Evolutionary conservation across 306 rosid genomes (phyloP), one percentile per base, ranked within the genome.

Genomic region (Gastrolobium villosum): DNA sequence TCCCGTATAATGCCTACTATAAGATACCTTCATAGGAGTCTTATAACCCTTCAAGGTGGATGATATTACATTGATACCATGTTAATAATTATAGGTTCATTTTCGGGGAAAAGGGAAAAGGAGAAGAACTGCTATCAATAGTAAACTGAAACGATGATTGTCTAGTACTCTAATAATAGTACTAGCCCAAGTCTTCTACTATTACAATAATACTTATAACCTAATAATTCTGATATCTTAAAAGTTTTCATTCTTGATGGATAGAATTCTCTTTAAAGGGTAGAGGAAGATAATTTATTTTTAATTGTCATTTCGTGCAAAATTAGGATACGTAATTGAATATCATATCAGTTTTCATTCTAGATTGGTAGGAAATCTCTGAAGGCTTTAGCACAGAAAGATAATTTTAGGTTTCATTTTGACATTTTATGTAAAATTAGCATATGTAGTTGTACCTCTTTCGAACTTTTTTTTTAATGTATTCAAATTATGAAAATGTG

Each of bases 331-430:
- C 10, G 46, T 13, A 46, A 36, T 70, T 36, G 32, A 52, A 35
- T 72, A 10, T 40, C 41, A 5, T 55, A 15, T 4, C 48, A 54
- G 53, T 30, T 55, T 65, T 39, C 2, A 10, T 31, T 73, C 30
- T 44, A 20, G 63, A 36, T 43, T 39, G 13, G 9, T 52, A 48
- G 8, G 10, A 46, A 57, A 26, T 49, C 43, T 53, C 59, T 34
- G 11, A n/a, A 71, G 44, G 56, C 11, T 30, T 45, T 70, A 71
- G 43, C 46, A 30, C 6, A 35, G 62, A 34, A 45, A 65, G 36
- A 68, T 54, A 39, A 45, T 54, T 67, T 8, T 9, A 13, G 39
- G 39, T 82, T 49, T 60, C 14, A 49, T 75, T 76, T 63, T 63
- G 71, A 3, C 13, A 79, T 66, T 77, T 36, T 72, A 10, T 65